Percentiles rank a stretch among this genome's conserved stretches.
These are phyloP conservation scores for Aspergillus panamensis DNA, from an alignment of 495 filamentous ascomycete genomes.

Conservation along the genomic window DNA sequence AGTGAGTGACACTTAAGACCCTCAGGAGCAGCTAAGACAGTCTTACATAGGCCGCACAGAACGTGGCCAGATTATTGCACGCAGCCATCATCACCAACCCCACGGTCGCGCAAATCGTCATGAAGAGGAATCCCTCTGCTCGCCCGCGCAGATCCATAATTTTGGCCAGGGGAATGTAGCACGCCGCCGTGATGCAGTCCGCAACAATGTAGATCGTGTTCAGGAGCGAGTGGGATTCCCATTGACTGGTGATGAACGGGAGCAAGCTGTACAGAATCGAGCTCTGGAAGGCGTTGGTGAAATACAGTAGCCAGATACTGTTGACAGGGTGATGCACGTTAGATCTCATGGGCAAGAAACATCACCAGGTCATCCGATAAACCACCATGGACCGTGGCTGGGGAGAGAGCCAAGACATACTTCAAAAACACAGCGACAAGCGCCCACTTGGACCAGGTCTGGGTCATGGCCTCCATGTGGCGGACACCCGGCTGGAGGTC, in stretches of 20 bases:
- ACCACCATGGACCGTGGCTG: not conserved
- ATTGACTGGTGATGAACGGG: constrained; percentile 34
- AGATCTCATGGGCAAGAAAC: too few relatives aligned
- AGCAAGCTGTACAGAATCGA: constrained; percentile 21
- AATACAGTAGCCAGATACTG: constrained; percentile 29
- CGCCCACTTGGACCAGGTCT: constrained; percentile 24
- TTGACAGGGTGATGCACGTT: not conserved
- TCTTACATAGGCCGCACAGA: constrained; percentile 45
- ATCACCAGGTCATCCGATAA: not conserved
- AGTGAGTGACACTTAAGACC: not conserved
- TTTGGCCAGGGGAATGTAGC: constrained; percentile 61
- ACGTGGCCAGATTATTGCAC: constrained; percentile 44
- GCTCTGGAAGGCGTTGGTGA: constrained; percentile 23
- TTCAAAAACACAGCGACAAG: constrained; percentile 27
- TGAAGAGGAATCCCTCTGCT: constrained; percentile 48
- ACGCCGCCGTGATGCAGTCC: constrained; percentile 54
- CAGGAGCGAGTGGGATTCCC: constrained; percentile 32
- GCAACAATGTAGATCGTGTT: constrained; percentile 30
- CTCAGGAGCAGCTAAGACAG: not conserved
- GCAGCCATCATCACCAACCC: constrained; percentile 49
- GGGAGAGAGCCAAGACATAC: constrained; percentile 3
- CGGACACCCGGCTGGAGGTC: too few relatives aligned
- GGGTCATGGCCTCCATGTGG: constrained; percentile 16
- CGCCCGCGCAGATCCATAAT: constrained; percentile 63
- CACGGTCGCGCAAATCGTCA: constrained; percentile 33